Evolutionary conservation across 2,329 filamentous ascomycete species (phyloP).

Genomic region (Fusarium sp.): DNA sequence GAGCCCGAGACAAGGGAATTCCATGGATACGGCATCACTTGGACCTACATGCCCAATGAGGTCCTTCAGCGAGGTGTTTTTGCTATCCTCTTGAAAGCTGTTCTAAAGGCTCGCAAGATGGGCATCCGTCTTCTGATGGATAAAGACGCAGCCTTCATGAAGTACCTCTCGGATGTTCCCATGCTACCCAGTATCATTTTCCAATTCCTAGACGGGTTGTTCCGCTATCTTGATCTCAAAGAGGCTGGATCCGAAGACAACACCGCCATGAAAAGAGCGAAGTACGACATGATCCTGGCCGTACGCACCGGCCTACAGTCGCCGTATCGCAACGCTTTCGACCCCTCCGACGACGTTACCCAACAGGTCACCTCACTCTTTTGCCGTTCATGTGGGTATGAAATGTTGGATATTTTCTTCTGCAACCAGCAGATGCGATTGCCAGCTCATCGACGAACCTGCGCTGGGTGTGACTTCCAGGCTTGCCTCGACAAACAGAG

Average conservation of each 20-base stretch:
- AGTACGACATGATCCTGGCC: slow-evolving; percentile 52
- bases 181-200: slow-evolving; percentile 45
- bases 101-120: slow-evolving; percentile 50
- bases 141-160: slow-evolving; percentile 46
- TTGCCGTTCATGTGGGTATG: slow-evolving; percentile 52
- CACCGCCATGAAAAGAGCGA: slow-evolving; percentile 28
- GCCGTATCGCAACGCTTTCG: not conserved
- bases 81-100: slow-evolving; percentile 50
- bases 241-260: not conserved
- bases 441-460: slow-evolving; percentile 31
- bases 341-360: not conserved
- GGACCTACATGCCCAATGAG: slow-evolving; percentile 41
- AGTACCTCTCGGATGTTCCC: slow-evolving; percentile 48
- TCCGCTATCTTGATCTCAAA: slow-evolving; percentile 46
- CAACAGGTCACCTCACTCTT: slow-evolving; percentile 23
- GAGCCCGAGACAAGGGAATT: not conserved
- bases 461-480: slow-evolving; percentile 49
- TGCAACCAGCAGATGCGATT: not conserved
- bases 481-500: slow-evolving; percentile 46
- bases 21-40: slow-evolving; percentile 48
- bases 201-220: slow-evolving; percentile 50
- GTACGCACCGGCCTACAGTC: slow-evolving; percentile 45
- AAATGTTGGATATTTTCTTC: slow-evolving; percentile 50
- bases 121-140: slow-evolving; percentile 48
- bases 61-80: slow-evolving; percentile 51